These are phyloP conservation scores for Emmonsia crescens DNA, from an alignment of 2,329 filamentous ascomycete genomes.

Conservation along the genomic window DNA sequence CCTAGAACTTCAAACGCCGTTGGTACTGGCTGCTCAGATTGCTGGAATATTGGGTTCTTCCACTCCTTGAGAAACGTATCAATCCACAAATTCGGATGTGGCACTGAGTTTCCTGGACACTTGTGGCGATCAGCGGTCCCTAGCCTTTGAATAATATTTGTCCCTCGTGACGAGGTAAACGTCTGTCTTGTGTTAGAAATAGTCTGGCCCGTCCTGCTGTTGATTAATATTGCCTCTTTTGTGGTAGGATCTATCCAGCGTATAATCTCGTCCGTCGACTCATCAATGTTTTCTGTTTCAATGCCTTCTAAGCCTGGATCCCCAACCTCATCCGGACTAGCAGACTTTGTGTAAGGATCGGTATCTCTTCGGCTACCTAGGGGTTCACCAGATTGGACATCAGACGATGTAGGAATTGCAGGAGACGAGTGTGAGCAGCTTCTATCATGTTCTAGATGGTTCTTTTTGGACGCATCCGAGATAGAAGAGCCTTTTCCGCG, in stretches of 20 bases:
- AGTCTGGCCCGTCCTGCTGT: slow-evolving; percentile 27
- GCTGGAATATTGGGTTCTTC: slow-evolving; percentile 67
- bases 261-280: slow-evolving; percentile 20
- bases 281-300: slow-evolving; percentile 5
- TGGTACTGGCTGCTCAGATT: slow-evolving; percentile 34
- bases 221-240: slow-evolving; percentile 23
- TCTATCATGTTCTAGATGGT: neutral
- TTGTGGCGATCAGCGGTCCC: neutral
- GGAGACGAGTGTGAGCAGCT: neutral
- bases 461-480: neutral
- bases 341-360: neutral
- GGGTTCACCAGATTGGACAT: neutral
- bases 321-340: neutral
- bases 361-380: neutral
- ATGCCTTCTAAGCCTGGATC: neutral
- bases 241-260: slow-evolving; percentile 54
- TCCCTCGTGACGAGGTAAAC: slow-evolving; percentile 10
- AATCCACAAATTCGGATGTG: slow-evolving; percentile 43
- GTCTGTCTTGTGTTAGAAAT: slow-evolving; percentile 11
- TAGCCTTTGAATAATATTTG: slow-evolving; percentile 7
- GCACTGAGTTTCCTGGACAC: neutral
- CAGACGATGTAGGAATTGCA: neutral
- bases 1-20: slow-evolving; percentile 22
- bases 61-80: slow-evolving; percentile 51
- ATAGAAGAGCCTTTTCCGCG: slow-evolving; percentile 4